phyloP scores from a whole-genome alignment of 345 rosid genomes.

The Raphanus raphanistrum region DNA sequence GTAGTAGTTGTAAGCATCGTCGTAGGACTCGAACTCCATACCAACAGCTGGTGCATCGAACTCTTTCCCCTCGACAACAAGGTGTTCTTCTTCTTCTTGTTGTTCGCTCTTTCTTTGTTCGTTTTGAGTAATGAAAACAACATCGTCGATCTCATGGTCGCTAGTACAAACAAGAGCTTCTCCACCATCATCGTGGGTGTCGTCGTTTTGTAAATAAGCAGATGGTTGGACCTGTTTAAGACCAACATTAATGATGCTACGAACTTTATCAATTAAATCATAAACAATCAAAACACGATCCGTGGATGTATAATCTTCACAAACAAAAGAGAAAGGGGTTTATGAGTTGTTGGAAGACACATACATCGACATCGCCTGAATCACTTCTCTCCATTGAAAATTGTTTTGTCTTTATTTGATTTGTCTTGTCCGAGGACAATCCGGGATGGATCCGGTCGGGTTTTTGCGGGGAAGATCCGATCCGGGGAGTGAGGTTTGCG shows the following conservation, averaged over 20 bases:
- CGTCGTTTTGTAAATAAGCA: slow-evolving; percentile 43
- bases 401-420: neutral
- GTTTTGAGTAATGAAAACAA: slow-evolving; percentile 29
- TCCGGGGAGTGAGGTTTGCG: slow-evolving; percentile 30
- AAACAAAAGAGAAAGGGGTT: neutral
- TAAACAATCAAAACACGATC: slow-evolving; percentile 7
- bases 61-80: slow-evolving; percentile 45
- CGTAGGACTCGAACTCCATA: slow-evolving; percentile 83
- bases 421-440: neutral
- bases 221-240: slow-evolving; percentile 29
- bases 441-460: slow-evolving; percentile 30
- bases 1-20: slow-evolving; percentile 80
- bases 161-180: slow-evolving; percentile 22
- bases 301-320: neutral
- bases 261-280: slow-evolving; percentile 6
- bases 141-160: slow-evolving; percentile 44
- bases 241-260: slow-evolving; percentile 4
- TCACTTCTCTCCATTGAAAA: slow-evolving; percentile 37
- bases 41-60: slow-evolving; percentile 72
- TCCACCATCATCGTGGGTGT: slow-evolving; percentile 38
- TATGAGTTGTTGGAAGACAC: slow-evolving; percentile 2
- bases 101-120: slow-evolving; percentile 34
- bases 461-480: too few species aligned
- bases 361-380: slow-evolving; percentile 30
- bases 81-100: slow-evolving; percentile 8